Conservation (phyloP, 306 rosid species). For the Lathyrus sativus region DNA sequence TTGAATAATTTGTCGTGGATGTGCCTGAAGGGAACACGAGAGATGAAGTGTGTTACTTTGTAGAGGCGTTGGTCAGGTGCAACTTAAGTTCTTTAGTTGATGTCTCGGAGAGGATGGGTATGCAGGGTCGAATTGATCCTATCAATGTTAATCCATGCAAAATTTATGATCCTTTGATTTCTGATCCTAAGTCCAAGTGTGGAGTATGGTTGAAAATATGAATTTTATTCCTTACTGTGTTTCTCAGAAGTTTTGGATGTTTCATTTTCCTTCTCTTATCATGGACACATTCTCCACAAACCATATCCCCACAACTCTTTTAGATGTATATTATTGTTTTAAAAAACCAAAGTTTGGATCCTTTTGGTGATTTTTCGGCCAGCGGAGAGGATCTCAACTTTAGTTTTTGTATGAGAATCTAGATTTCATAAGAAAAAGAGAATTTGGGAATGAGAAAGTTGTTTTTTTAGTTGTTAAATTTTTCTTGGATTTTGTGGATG, state of each 20-base stretch:
- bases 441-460: slow-evolving; percentile 48
- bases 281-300: slow-evolving; percentile 49
- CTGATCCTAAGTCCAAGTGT: slow-evolving; percentile 54
- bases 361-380: background rate
- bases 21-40: slow-evolving; percentile 91
- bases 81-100: slow-evolving; percentile 90
- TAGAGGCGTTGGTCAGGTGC: slow-evolving; percentile 89
- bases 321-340: slow-evolving; percentile 38
- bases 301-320: slow-evolving; percentile 36
- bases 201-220: slow-evolving; percentile 59
- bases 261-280: slow-evolving; percentile 46
- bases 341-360: slow-evolving; percentile 34
- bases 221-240: slow-evolving; percentile 46
- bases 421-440: slow-evolving; percentile 35
- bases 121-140: slow-evolving; percentile 71
- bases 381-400: background rate
- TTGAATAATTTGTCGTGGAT: slow-evolving; percentile 93
- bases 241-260: slow-evolving; percentile 68
- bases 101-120: slow-evolving; percentile 96
- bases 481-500: slow-evolving; percentile 60
- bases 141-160: slow-evolving; percentile 49
- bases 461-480: slow-evolving; percentile 40
- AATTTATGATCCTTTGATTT: slow-evolving; percentile 47
- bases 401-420: slow-evolving; percentile 45
- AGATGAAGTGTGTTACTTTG: slow-evolving; percentile 94